Base-by-base conservation (phyloP, 192 early-diverging fungal species). In the Coemansia sp. region DNA sequence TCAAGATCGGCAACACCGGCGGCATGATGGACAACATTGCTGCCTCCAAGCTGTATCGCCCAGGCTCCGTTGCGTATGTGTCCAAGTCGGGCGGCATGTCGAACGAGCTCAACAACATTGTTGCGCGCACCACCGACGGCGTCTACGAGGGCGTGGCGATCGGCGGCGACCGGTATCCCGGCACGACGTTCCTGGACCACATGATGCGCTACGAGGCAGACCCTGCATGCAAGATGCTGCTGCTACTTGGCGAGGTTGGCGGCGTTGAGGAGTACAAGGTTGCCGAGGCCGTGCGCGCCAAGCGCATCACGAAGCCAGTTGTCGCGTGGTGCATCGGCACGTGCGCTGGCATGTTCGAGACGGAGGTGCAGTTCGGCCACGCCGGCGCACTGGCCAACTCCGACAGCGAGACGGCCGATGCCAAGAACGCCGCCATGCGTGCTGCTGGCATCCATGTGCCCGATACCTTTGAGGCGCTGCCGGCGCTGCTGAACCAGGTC, bases 21-120 rank as follows among this genome's bases (percentile, higher is more conserved):
- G 97, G 97, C 67, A 99, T 99, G 97, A 99, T 99, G 97, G 97
- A 99, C 84, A 99, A 99, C 87, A 97, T 99, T 84, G 95, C 95
- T 7, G 85, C 95, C 16, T 97, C 95, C 80, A 95, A 95, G 85
- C 89, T 99, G 65, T 99, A 99, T 85, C 92, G 97, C 49, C 83
- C 95, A 23, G 97, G 97, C 12, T 97, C 95, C 2, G 94, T 99
- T 45, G 95, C 92, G 26, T 99, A 99, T 74, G 97, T 99, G 50
- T 97, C 95, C 78, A 99, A 99, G 89, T 94, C 92, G 32, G 97
- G 97, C 78, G 97, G 97, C 75, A 99, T 99, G 97, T 97, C 95
- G 61, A 99, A 99, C 87, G 97, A 99, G 83, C 86, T 99, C 64
- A 99, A 99, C 89, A 99, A 99, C 89, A 99, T 99, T 70, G 91